Evolutionary conservation across 2,329 filamentous ascomycete genomes (phyloP), one percentile per base, ranked within the genome.

Genomic region (Penicillium sp.): DNA sequence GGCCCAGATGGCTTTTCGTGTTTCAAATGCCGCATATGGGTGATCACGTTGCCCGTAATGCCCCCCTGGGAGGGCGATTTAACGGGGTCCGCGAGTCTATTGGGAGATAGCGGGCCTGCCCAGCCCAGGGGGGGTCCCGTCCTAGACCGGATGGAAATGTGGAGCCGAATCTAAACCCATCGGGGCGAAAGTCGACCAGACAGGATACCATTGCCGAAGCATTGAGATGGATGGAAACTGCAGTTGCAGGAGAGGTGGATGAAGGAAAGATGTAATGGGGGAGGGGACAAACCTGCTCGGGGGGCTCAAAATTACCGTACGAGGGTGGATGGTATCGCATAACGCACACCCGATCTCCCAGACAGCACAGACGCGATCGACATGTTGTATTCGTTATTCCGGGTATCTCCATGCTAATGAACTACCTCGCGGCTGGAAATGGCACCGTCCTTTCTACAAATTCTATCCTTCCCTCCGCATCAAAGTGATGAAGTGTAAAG

Each of bases 1-100:
- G 54, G 27, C 46, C 43, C 54, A 56, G 31, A 47, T 47, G 54
- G 51, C 48, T 51, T 51, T 16, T 28, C 40, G 22, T 45, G 18
- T 9, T 36, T 48, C 31, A 44, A 45, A 14, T 28, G 27, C 25
- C 39, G 39, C 39, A 41, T 41, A n/a, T 41, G 39, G 39, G 39
- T 41, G 39, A n/a, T 41, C 39, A 41, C 11, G 10, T 25, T 41
- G 39, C 14, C 20, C 35, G 16, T 20, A 13, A 20, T 38, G 35
- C 18, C 35, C 18, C 39, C 14, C 16, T 41, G 14, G 27, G 10
- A 28, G 27, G 22, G 35, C 35, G 20, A 40, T 24, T 41, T n/a
- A 5, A 9, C 11, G 22, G 39, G 39, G n/a, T 27, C 38, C 14
- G 22, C 10, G 13, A 27, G 39, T 41, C 39, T 41, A 41, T 41